Evolutionary conservation across 192 early-diverging fungal genomes (phyloP).

Genomic region (Phlyctochytrium arcticum): DNA sequence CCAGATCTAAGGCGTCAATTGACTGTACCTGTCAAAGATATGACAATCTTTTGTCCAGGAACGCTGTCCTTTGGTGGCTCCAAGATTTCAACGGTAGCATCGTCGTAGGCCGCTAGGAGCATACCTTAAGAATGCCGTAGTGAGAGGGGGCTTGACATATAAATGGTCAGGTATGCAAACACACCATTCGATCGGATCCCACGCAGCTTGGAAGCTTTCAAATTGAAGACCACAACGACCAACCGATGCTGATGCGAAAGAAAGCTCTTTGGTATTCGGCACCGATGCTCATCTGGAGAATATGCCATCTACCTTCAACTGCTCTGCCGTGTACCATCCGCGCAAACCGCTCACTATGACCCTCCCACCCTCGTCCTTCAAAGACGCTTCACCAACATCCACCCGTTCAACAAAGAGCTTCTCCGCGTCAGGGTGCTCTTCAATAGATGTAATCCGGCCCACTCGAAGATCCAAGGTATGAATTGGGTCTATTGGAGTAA

Average conservation of each 20-base stretch:
- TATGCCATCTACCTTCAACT: constrained; percentile 50
- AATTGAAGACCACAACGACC: constrained; percentile 74
- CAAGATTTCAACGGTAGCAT: constrained; percentile 83
- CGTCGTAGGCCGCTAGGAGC: constrained; percentile 79
- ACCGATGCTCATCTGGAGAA: neutral
- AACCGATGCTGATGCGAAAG: constrained; percentile 24
- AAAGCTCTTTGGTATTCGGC: constrained; percentile 6
- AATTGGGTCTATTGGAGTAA: neutral
- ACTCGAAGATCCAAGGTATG: constrained; percentile 80
- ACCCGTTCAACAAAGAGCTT: constrained; percentile 88
- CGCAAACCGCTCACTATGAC: constrained; percentile 90
- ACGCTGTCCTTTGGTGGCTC: constrained; percentile 72
- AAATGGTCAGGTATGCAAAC: neutral
- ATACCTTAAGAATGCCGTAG: constrained; percentile 88
- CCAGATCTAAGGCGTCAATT: too few species aligned
- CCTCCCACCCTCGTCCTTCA: constrained; percentile 54
- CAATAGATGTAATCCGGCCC: constrained; percentile 70
- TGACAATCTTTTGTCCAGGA: constrained; percentile 80
- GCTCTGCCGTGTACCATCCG: constrained; percentile 72
- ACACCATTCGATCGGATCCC: neutral
- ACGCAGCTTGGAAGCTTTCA: constrained; percentile 79
- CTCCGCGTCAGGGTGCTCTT: constrained; percentile 89
- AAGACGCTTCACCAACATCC: constrained; percentile 70
- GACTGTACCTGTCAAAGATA: too few species aligned
- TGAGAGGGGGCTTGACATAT: neutral